phyloP scores from a whole-genome alignment of 768 basidiomycete genomes.

The Lactifluus hygrophoroides region DNA sequence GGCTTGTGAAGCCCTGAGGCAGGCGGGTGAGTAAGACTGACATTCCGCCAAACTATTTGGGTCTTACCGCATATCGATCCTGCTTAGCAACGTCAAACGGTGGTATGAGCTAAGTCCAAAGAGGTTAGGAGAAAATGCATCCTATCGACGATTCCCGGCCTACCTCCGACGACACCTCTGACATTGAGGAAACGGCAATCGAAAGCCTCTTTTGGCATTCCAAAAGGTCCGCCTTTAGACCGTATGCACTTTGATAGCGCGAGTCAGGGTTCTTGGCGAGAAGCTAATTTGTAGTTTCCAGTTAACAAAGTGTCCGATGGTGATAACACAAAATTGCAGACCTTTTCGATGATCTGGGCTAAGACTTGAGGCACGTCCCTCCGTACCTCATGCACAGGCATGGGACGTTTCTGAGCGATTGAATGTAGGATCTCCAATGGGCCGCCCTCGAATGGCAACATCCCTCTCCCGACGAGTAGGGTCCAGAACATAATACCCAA shows the following conservation, averaged over 20 bases:
- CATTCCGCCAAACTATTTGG: background rate
- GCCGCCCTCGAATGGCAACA: constrained; percentile 32
- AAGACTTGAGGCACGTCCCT: constrained; percentile 66
- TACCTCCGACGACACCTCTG: constrained; percentile 52
- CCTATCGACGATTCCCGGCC: constrained; percentile 6
- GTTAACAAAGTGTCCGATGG: background rate
- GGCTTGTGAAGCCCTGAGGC: constrained; percentile 60
- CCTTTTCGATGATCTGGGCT: constrained; percentile 63
- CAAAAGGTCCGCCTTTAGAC: constrained; percentile 56
- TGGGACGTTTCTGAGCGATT: constrained; percentile 63
- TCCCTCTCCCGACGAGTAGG: constrained; percentile 55
- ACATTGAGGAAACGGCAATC: constrained; percentile 46
- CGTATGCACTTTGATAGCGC: constrained; percentile 65
- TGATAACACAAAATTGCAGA: constrained; percentile 18
- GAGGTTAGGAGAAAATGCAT: constrained; percentile 8
- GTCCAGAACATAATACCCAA: constrained; percentile 71
- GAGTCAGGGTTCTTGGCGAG: constrained; percentile 59
- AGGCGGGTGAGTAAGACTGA: background rate
- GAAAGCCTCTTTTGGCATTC: constrained; percentile 60
- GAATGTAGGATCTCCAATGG: constrained; percentile 56
- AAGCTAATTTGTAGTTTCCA: constrained; percentile 33
- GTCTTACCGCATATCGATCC: constrained; percentile 53
- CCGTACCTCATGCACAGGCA: constrained; percentile 68
- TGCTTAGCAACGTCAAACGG: constrained; percentile 55
- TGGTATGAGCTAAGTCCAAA: constrained; percentile 48